phyloP scores from a whole-genome alignment of 2,329 filamentous ascomycete species.

The Scytalidium sp. region DNA sequence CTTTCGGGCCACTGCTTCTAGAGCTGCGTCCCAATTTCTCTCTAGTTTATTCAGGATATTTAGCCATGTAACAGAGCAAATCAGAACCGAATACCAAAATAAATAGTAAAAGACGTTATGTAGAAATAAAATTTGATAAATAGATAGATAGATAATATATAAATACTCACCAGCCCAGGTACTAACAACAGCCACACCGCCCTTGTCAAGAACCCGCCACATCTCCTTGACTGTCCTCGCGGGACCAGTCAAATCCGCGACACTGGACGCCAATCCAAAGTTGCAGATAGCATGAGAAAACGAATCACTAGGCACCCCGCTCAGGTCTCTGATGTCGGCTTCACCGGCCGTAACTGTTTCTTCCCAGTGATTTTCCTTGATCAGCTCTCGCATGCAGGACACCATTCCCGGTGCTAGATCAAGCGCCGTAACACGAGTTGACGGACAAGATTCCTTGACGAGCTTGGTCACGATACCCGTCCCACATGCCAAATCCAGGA shows the following conservation, averaged over 20 bases:
- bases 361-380: slow-evolving; percentile 60
- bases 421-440: slow-evolving; percentile 79
- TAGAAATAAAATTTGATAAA: too few species aligned
- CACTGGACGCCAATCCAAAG: slow-evolving; percentile 6
- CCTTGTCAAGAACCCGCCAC: slow-evolving; percentile 6
- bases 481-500: slow-evolving; percentile 13
- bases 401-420: slow-evolving; percentile 94
- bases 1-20: slow-evolving; percentile 1
- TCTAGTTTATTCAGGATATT: slow-evolving; percentile 7
- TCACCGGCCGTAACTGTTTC: slow-evolving; percentile 72
- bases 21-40: slow-evolving; percentile 8
- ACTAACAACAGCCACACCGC: slow-evolving; percentile 7
- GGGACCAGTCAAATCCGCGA: slow-evolving; percentile 52
- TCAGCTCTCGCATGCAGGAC: slow-evolving; percentile 32
- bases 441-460: slow-evolving; percentile 70
- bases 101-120: too few species aligned
- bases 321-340: slow-evolving; percentile 58
- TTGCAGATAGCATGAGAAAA: slow-evolving; percentile 64
- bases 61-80: background rate
- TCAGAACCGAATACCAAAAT: too few species aligned
- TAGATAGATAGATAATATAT: too few species aligned
- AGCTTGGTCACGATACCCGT: slow-evolving; percentile 96
- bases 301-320: slow-evolving; percentile 83
- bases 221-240: slow-evolving; percentile 4
- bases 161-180: slow-evolving; percentile 9